These are phyloP conservation scores for Fusarium luffae DNA, from an alignment of 2,329 filamentous ascomycete genomes.

Conservation along the genomic window DNA sequence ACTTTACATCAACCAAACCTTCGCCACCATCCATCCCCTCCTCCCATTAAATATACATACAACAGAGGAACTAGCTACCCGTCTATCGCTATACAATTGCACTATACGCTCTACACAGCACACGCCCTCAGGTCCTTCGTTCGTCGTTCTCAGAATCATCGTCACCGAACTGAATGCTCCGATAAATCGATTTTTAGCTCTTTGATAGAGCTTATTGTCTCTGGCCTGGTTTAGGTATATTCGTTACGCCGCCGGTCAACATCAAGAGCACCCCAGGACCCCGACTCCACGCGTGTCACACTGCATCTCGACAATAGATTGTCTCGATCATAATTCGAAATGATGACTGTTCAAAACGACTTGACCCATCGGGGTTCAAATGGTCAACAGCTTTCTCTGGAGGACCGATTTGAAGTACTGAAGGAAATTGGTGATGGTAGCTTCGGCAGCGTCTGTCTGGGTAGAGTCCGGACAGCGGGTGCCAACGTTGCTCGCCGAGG, in stretches of 20 bases:
- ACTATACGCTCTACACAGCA: slow-evolving; percentile 17
- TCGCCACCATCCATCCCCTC: slow-evolving; percentile 1
- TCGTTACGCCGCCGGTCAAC: slow-evolving; percentile 32
- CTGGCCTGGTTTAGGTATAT: slow-evolving; percentile 44
- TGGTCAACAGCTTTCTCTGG: slow-evolving; percentile 73
- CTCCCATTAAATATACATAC: slow-evolving; percentile 4
- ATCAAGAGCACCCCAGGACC: slow-evolving; percentile 32
- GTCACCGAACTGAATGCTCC: slow-evolving; percentile 51
- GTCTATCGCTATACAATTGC: slow-evolving; percentile 21
- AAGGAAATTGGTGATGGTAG: slow-evolving; percentile 99
- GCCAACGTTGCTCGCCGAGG: slow-evolving; percentile 88
- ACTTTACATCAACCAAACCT: slow-evolving; percentile 11
- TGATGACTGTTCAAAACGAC: slow-evolving; percentile 83
- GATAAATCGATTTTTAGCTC: slow-evolving; percentile 50
- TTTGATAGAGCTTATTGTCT: slow-evolving; percentile 50
- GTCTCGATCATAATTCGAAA: slow-evolving; percentile 47
- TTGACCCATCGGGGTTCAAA: slow-evolving; percentile 74
- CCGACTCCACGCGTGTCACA: slow-evolving; percentile 34
- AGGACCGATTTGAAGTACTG: slow-evolving; percentile 95
- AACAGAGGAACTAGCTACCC: slow-evolving; percentile 11
- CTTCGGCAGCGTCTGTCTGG: slow-evolving; percentile 94
- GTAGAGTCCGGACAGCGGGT: slow-evolving; percentile 90
- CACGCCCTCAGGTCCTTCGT: slow-evolving; percentile 20
- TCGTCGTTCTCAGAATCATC: slow-evolving; percentile 21
- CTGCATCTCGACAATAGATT: slow-evolving; percentile 35